Conservation (phyloP, 805 yeast species). For the Saturnispora sekii region DNA sequence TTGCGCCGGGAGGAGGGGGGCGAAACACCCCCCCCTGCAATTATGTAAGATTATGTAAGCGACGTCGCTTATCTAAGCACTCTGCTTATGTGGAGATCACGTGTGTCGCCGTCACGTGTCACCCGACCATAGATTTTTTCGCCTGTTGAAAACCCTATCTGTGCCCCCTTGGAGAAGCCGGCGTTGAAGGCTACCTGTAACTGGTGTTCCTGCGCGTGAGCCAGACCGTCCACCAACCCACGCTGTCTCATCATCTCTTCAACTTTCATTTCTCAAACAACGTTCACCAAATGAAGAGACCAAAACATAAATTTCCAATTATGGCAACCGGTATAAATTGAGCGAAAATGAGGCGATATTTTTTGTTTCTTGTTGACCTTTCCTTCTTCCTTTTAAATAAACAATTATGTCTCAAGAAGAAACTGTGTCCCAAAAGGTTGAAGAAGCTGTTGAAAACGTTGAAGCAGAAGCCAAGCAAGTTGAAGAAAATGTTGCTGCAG, state of each 20-base stretch:
- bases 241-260: conserved; percentile 7
- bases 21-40: not conserved
- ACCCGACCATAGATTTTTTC: not conserved
- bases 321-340: too few relatives aligned
- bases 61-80: conserved; percentile 2
- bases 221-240: conserved; percentile 5
- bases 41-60: too few relatives aligned
- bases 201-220: not conserved
- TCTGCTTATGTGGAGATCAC: not conserved
- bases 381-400: not conserved
- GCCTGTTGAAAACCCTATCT: conserved; percentile 1
- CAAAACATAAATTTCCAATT: too few relatives aligned
- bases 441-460: conserved; percentile 8
- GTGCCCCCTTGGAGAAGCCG: conserved; percentile 1
- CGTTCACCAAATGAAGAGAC: too few relatives aligned
- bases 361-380: conserved; percentile 4
- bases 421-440: conserved; percentile 15
- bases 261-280: conserved; percentile 1
- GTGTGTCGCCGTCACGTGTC: not conserved
- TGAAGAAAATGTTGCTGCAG: conserved; percentile 8
- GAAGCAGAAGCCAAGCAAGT: conserved; percentile 14
- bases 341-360: not conserved
- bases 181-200: conserved; percentile 1
- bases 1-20: not conserved
- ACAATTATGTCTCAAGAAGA: conserved; percentile 3